These are phyloP conservation scores for Clonostachys rhizophaga DNA, from an alignment of 2,329 filamentous ascomycete species.

Conservation along the genomic window DNA sequence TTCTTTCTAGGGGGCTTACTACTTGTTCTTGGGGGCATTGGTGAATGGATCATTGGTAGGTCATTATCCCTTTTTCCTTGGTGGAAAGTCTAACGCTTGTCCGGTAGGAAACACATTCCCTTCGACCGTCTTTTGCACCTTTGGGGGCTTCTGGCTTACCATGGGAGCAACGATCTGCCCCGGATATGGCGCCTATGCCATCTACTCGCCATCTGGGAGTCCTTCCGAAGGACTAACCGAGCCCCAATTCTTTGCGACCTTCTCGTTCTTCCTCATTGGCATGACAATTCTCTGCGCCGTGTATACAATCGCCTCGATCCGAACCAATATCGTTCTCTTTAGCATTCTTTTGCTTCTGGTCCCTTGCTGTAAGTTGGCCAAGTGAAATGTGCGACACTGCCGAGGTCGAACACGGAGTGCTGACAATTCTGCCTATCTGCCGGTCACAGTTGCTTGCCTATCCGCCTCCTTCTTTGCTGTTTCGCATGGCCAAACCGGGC, in stretches of 20 bases:
- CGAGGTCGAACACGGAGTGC: not conserved
- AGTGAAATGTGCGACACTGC: too few species aligned
- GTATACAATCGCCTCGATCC: constrained; percentile 58
- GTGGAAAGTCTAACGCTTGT: not conserved
- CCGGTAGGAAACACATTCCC: constrained; percentile 43
- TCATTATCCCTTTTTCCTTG: not conserved
- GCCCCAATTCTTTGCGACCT: constrained; percentile 40
- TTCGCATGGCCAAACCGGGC: constrained; percentile 6
- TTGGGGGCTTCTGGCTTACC: constrained; percentile 45
- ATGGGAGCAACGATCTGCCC: constrained; percentile 44
- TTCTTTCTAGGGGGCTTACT: constrained; percentile 40
- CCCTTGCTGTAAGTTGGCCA: constrained; percentile 18
- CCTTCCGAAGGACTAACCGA: constrained; percentile 29
- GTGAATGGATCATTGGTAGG: constrained; percentile 42
- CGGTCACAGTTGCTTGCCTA: constrained; percentile 13
- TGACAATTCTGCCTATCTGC: not conserved
- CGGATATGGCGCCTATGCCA: constrained; percentile 35
- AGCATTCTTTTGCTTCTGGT: constrained; percentile 55
- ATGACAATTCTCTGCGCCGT: constrained; percentile 59
- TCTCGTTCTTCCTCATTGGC: constrained; percentile 54
- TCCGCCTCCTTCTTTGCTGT: constrained; percentile 20
- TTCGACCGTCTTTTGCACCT: constrained; percentile 43
- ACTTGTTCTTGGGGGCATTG: constrained; percentile 36
- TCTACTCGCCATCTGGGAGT: constrained; percentile 20
- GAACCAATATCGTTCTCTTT: constrained; percentile 62